Base-by-base conservation (phyloP, 441 rosid species). In the Jatropha multifida region DNA sequence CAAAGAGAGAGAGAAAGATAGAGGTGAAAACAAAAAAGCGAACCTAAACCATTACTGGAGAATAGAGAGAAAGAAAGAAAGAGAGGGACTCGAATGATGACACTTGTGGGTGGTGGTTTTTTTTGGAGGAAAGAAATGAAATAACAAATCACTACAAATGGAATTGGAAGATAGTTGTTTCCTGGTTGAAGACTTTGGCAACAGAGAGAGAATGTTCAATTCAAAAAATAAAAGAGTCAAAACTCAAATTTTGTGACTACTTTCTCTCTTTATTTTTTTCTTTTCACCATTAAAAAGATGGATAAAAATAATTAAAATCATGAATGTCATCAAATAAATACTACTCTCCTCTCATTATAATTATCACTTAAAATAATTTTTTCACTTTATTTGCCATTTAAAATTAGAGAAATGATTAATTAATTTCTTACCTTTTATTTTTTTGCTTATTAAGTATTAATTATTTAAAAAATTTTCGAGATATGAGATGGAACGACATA, bases 21-120 rank as follows among this genome's bases (percentile, higher is more conserved):
- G 23, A 23, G 23, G 23, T 23, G 23, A 23, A 23, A 23, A 37
- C 65, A 68, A 20, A 64, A 69, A 74, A 71, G 82, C 68, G 75
- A 81, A 85, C 86, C 87, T 84, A 85, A 83, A 79, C 83, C 84
- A 81, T 75, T 68, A 81, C 58, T 65, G 72, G 52, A 48, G 56
- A 49, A 44, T 44, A 66, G 52, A 75, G 46, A 56, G 79, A 77
- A 75, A 77, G 72, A 49, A 60, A 58, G 44, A 55, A 64, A 52
- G 56, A 54, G 23, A 20, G 55, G 48, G 52, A 51, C 67, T 56
- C 61, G 78, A 80, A 81, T 75, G 80, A 81, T 78, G 86, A 81
- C 77, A 76, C 77, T 59, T 73, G 44, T 85, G 79, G 70, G 83
- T 80, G 69, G 81, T 44, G 6, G 48, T 44, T 56, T 81, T 69